Base-by-base conservation (phyloP, 1,139 yeast species). In the Hyphopichia wangnamkhiaoensis region DNA sequence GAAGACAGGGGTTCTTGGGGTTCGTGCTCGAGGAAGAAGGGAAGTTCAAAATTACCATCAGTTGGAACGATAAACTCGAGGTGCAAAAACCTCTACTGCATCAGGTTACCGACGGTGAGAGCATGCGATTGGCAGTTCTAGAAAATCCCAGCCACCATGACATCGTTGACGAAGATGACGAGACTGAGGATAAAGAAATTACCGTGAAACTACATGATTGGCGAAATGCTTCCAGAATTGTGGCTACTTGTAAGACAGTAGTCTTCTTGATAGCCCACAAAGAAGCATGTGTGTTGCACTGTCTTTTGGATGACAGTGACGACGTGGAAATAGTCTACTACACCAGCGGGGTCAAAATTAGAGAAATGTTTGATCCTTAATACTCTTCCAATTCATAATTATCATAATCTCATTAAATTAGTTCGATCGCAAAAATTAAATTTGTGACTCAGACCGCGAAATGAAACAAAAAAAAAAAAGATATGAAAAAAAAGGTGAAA, bases 291-390 rank as follows among this genome's bases (percentile, higher is more conserved):
- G 78, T 79, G 1, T 56, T 82, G 35, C 82, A 79, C 52, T 79
- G 85, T 47, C 63, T 71, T 44, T 58, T 81, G 30, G 84, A 80
- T 41, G 82, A 76, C 37, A 67, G 73, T 14, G 80, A 76, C 27
- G 78, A 75, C 31, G 76, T 77, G 30, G 83, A 80, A 46, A 68
- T 82, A 14, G 63, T 79, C 4, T 81, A 77, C 51, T 78, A 74
- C 49, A 67, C 79, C 20, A 68, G 62, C 45, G 79, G 72, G 3
- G 49, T 69, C 5, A 57, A 59, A 36, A 23, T 33, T 12, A 32
- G 45, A 12, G 39, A 42, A 15, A 26, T 37, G 10, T 27, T 37
- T 21, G 40, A 42, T 18, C 19, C 28, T 27, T 27, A 12, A 14
- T 5, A 25, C n/a, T n/a, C n/a, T n/a, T n/a, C n/a, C n/a, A n/a